Conservation (phyloP, 1,284 basidiomycete genomes). For the Tetrapyrgos nigripes region DNA sequence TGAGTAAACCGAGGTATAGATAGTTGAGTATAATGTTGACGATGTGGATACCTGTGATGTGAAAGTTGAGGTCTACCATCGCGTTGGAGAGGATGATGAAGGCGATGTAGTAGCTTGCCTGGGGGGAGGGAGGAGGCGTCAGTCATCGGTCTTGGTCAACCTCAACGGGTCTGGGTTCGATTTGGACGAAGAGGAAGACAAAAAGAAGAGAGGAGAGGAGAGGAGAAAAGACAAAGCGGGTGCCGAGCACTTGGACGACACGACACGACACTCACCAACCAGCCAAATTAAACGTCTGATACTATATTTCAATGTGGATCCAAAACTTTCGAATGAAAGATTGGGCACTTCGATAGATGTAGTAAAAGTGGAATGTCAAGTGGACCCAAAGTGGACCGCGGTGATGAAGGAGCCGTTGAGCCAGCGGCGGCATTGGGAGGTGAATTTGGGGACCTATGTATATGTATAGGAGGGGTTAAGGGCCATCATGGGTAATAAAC, state of each 20-base stretch:
- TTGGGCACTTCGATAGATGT: constrained; percentile 92
- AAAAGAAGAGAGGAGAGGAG: constrained; percentile 2
- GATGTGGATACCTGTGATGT: constrained; percentile 66
- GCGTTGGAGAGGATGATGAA: constrained; percentile 81
- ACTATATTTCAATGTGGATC: constrained; percentile 94
- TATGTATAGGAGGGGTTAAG: not conserved
- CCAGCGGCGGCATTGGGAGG: constrained; percentile 96
- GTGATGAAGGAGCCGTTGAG: constrained; percentile 98
- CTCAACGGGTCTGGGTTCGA: too few relatives aligned
- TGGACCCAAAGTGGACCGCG: constrained; percentile 89
- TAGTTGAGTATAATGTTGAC: constrained; percentile 86
- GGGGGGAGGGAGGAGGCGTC: constrained; percentile 15
- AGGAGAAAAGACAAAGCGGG: too few relatives aligned
- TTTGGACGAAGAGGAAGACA: too few relatives aligned
- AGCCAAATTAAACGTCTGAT: constrained; percentile 89
- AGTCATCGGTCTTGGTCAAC: too few relatives aligned
- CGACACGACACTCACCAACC: constrained; percentile 57
- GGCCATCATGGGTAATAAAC: too few relatives aligned
- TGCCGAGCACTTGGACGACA: too few relatives aligned
- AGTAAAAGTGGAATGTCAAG: constrained; percentile 90
- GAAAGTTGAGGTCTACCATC: constrained; percentile 67
- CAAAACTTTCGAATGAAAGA: constrained; percentile 86
- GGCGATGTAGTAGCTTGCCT: constrained; percentile 92
- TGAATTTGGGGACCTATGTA: constrained; percentile 80
- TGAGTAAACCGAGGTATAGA: constrained; percentile 85